These are phyloP conservation scores for Eucalyptus regnans DNA, from an alignment of 345 rosid species.

Conservation along the genomic window DNA sequence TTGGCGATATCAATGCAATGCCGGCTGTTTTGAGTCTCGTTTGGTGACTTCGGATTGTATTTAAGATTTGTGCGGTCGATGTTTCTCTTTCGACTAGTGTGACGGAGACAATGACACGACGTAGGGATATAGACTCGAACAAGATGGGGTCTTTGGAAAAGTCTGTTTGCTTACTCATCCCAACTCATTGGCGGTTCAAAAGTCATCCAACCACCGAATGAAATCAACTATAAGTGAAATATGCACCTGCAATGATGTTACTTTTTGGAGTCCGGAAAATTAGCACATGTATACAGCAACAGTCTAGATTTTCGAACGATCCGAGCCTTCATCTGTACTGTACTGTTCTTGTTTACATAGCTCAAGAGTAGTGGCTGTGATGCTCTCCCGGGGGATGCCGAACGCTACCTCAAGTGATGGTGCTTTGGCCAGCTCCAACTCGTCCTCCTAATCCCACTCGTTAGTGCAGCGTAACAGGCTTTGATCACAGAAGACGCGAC, in stretches of 20 bases:
- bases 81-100: neutral
- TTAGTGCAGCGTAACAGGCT: neutral
- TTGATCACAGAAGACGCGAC: neutral
- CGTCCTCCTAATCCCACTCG: neutral
- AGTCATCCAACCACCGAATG: conserved; percentile 6
- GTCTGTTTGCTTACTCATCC: neutral
- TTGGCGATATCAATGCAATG: neutral
- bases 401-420: neutral
- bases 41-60: neutral
- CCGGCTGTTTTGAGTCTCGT: neutral
- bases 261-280: neutral
- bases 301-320: neutral
- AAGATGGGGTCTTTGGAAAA: neutral
- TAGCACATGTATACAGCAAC: neutral
- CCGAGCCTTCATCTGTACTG: neutral
- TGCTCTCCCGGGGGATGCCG: neutral
- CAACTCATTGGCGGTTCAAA: conserved; percentile 18
- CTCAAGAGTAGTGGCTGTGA: neutral
- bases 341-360: neutral
- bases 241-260: neutral
- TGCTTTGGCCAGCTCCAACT: neutral
- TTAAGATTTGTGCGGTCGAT: neutral
- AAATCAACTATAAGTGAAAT: neutral
- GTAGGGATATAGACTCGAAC: neutral
- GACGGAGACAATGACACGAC: neutral